Conservation (phyloP, 306 rosid species). For the Inga oerstediana region DNA sequence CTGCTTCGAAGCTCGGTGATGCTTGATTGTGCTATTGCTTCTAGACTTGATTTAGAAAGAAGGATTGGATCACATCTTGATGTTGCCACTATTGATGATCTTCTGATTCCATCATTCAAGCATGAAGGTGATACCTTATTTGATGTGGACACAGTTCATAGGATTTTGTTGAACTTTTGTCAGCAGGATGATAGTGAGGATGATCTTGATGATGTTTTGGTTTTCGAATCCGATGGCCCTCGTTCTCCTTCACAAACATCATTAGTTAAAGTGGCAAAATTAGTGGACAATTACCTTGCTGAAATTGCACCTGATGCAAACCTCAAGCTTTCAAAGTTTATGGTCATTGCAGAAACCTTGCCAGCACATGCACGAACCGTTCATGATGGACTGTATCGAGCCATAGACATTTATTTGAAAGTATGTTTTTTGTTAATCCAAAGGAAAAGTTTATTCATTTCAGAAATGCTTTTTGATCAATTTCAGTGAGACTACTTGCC, state of each 20-base stretch:
- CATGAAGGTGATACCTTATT: constrained; percentile 68
- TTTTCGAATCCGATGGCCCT: constrained; percentile 67
- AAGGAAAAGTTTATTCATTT: neutral
- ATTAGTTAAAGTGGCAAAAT: constrained; percentile 60
- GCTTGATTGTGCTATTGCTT: constrained; percentile 63
- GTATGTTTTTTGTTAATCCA: constrained; percentile 23
- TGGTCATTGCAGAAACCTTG: constrained; percentile 61
- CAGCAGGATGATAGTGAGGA: constrained; percentile 78
- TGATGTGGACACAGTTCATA: constrained; percentile 71
- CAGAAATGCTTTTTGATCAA: neutral
- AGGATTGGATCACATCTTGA: constrained; percentile 74
- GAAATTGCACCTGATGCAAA: constrained; percentile 82
- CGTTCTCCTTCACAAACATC: constrained; percentile 63
- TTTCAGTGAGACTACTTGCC: neutral
- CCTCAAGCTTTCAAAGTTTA: constrained; percentile 64
- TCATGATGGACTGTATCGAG: constrained; percentile 16
- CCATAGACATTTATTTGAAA: constrained; percentile 19
- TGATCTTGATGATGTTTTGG: constrained; percentile 61
- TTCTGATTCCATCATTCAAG: constrained; percentile 67
- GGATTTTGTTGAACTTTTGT: constrained; percentile 64
- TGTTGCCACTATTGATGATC: constrained; percentile 70
- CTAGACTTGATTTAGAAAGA: constrained; percentile 70
- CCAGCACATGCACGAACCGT: constrained; percentile 58
- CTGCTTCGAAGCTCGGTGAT: constrained; percentile 64
- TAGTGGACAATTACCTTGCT: constrained; percentile 69